These are phyloP conservation scores for Leishmania braziliensis DNA, from an alignment of 208 protist species.

Conservation along the genomic window DNA sequence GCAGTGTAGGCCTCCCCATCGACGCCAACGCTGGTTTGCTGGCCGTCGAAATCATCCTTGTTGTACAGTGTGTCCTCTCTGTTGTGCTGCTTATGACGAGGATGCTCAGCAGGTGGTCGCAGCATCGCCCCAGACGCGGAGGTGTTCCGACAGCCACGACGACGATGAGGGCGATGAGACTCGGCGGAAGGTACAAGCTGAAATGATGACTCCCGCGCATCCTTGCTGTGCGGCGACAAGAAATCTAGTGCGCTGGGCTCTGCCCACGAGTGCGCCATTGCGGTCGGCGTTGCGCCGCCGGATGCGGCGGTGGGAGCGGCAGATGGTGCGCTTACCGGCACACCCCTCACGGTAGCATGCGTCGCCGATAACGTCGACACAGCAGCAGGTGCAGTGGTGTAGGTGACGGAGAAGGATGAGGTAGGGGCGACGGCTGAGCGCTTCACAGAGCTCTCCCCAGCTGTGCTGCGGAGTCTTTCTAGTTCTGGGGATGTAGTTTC, in stretches of 20 bases:
- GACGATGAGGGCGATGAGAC: constrained; percentile 8
- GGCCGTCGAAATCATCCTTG: neutral
- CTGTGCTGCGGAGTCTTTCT: neutral
- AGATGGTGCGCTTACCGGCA: neutral
- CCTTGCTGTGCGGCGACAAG: constrained; percentile 39
- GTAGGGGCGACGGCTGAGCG: neutral
- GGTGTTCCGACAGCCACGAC: neutral
- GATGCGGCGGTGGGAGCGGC: neutral
- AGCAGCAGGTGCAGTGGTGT: constrained; percentile 29
- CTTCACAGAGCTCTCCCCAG: neutral
- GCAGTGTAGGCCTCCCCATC: neutral
- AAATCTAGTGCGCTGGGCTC: constrained; percentile 77
- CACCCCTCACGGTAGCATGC: neutral
- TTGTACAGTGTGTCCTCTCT: neutral
- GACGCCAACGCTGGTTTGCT: neutral
- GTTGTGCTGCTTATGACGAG: neutral
- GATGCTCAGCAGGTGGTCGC: neutral
- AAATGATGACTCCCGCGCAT: neutral
- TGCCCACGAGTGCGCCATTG: constrained; percentile 1
- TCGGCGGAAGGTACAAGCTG: neutral
- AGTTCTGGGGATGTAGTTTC: constrained; percentile 65
- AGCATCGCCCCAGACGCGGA: neutral
- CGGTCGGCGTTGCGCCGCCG: neutral
- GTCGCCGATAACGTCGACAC: neutral
- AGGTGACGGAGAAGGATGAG: constrained; percentile 52